These are phyloP conservation scores for Kodamaea lidongshanica DNA, from an alignment of 805 yeast genomes.

Conservation along the genomic window DNA sequence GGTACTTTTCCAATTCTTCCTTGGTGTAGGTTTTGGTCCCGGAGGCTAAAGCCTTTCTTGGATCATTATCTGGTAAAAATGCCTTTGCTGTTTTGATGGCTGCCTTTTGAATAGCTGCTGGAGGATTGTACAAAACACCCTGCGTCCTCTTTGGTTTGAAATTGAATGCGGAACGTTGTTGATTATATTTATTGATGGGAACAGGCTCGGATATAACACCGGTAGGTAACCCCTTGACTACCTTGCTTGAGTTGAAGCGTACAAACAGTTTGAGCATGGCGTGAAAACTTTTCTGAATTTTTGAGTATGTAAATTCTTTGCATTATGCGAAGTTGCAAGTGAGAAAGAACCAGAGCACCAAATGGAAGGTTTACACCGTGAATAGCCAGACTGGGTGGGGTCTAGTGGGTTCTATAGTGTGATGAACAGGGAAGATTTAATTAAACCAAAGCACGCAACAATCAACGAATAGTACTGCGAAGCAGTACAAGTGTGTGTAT, in stretches of 20 bases:
- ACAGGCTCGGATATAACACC: conserved; percentile 20
- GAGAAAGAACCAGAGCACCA: no score
- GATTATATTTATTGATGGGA: conserved; percentile 54
- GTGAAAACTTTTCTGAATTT: background rate
- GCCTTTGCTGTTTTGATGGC: conserved; percentile 59
- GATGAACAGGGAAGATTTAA: conserved; percentile 1
- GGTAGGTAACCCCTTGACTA: conserved; percentile 17
- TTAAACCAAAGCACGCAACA: conserved; percentile 1
- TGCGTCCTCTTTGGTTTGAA: conserved; percentile 49
- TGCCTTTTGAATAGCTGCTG: conserved; percentile 41
- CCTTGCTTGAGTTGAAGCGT: conserved; percentile 8
- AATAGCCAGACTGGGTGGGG: background rate
- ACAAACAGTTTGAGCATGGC: conserved; percentile 7
- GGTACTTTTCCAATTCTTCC: conserved; percentile 33
- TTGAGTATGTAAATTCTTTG: no score
- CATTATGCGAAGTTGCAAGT: no score
- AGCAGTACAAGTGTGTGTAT: no score
- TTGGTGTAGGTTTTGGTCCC: conserved; percentile 24
- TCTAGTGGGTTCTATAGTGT: background rate
- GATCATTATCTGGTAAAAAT: conserved; percentile 59
- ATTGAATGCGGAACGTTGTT: conserved; percentile 58
- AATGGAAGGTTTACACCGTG: conserved; percentile 3
- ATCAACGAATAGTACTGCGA: no score
- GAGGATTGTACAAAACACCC: conserved; percentile 62
- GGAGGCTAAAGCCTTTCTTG: conserved; percentile 40